A percentile compares a stretch with the other conserved stretches of the same genome.
These are phyloP conservation scores for Stentor coeruleus DNA, from an alignment of 73 alveolate species.

Conservation along the genomic window DNA sequence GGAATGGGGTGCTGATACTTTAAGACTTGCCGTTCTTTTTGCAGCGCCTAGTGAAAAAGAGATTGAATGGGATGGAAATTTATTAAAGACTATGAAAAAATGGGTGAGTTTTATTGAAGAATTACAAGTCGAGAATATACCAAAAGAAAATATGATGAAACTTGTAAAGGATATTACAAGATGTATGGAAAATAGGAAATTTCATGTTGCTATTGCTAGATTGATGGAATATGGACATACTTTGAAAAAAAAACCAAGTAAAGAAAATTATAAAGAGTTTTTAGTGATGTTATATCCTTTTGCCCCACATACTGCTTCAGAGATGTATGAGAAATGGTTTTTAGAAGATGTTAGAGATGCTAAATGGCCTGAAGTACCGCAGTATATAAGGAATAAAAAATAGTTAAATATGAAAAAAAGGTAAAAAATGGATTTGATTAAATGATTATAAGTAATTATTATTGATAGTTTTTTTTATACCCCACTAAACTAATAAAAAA, in stretches of 20 bases:
- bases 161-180: slow-evolving; percentile 21
- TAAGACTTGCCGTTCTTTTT: slow-evolving; percentile 45
- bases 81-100: slow-evolving; percentile 33
- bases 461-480: too few relatives aligned
- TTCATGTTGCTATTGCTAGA: slow-evolving; percentile 63
- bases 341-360: neutral
- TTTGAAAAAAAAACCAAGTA: slow-evolving; percentile 3
- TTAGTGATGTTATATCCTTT: slow-evolving; percentile 31
- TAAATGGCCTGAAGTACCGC: neutral
- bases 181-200: slow-evolving; percentile 29
- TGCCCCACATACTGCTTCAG: slow-evolving; percentile 49
- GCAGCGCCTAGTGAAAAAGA: slow-evolving; percentile 63
- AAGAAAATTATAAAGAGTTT: neutral
- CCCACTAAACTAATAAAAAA: too few relatives aligned
- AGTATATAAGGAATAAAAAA: neutral
- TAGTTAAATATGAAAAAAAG: neutral
- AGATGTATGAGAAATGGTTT: slow-evolving; percentile 11
- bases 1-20: slow-evolving; percentile 56
- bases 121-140: neutral
- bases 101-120: slow-evolving; percentile 6
- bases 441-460: too few relatives aligned
- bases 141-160: neutral
- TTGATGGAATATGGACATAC: slow-evolving; percentile 45
- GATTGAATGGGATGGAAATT: slow-evolving; percentile 50
- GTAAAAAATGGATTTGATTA: too few relatives aligned